Base-by-base conservation (phyloP, 2,329 filamentous ascomycete genomes). In the Rhinocladiella similis region DNA sequence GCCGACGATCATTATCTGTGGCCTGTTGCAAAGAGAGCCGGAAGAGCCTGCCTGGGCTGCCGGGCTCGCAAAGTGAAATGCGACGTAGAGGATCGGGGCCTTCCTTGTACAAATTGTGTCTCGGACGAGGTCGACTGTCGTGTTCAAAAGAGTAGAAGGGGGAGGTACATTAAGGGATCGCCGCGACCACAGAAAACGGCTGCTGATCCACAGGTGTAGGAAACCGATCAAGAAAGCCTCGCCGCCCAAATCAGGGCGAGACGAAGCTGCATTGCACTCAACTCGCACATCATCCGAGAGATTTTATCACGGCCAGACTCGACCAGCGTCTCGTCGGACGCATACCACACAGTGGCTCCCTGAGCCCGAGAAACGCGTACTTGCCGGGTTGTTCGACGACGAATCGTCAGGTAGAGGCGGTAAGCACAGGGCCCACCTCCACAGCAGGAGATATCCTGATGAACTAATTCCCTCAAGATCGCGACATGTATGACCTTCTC, bases 31-130 rank as follows among this genome's bases (percentile, higher is more conserved):
- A 54, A 35, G 25, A 54, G 52, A 22, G 52, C 52, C 3, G 52
- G 52, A 50, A 41, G 36, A 10, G 52, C 52, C 14, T 54, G 52
- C 25, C 33, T 54, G 27, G 38, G 27, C 27, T 54, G 52, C 46
- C 18, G 52, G 25, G 22, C 52, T 2, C 46, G 52, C n/a, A 54
- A 54, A 46, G 36, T 54, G 25, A 33, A 38, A 22, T 54, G 52
- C 25, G 48, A 54, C 29, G 20, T 54, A 3, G 52, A 54, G 25
- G 45, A 49, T 20, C 47, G 42, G 12, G 52, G 52, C 25, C 22
- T 10, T 33, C 52, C 52, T 10, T 54, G 52, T 36, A 54, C 43
- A 45, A 54, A 54, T 27, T 54, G 52, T 22, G 3, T 49, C 20
- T 43, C 18, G 5, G 52, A 54, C 16, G 47, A 42, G 13, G 22